Conservation (phyloP, 345 rosid genomes). For the Brassica rapa region DNA sequence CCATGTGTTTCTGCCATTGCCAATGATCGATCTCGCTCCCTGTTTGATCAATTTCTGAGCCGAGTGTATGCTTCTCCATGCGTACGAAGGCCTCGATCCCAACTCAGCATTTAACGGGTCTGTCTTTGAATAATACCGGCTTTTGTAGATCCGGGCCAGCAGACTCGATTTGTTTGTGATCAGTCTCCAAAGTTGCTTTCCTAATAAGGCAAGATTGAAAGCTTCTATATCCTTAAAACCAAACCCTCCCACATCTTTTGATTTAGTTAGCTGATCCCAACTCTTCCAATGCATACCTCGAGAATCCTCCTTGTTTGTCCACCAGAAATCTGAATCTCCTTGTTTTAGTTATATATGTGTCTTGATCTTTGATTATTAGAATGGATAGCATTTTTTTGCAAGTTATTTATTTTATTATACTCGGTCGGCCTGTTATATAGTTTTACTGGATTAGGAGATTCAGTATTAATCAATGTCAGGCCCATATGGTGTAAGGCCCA, state of each 20-base stretch:
- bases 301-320: no score
- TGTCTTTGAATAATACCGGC: background rate
- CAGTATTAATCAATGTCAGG: background rate
- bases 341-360: background rate
- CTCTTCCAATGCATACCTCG: no score
- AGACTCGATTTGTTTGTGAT: background rate
- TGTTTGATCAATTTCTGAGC: no score
- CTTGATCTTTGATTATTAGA: background rate
- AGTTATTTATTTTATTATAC: no score
- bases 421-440: background rate
- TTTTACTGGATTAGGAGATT: background rate
- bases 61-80: no score
- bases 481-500: background rate
- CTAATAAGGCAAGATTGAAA: background rate
- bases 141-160: background rate
- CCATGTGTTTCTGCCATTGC: no score
- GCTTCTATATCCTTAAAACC: background rate
- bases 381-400: background rate
- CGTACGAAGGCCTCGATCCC: no score
- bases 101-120: background rate
- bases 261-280: background rate
- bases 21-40: no score
- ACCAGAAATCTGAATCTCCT: no score
- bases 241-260: background rate
- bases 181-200: background rate